Evolutionary conservation across 169 alveolate species (phyloP).

Genomic region (Cystoisospora suis): DNA sequence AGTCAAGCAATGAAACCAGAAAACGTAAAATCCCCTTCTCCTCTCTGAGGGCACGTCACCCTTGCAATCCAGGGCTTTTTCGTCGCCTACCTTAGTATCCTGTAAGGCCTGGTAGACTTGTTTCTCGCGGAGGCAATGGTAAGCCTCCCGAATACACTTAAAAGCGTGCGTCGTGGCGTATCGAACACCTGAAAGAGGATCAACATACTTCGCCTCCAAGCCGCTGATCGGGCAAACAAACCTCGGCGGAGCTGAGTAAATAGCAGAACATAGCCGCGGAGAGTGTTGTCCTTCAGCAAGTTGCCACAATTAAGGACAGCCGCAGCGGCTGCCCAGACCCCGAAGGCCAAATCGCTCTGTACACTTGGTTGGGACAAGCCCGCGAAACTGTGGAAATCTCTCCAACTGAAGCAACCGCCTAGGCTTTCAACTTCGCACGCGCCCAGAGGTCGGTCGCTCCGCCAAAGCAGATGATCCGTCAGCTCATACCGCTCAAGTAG

Average conservation of each 20-base stretch:
- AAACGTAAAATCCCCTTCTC: too few relatives aligned
- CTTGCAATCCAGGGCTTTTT: too few relatives aligned
- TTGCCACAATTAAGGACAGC: neutral
- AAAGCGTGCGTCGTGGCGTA: constrained; percentile 36
- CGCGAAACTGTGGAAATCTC: too few relatives aligned
- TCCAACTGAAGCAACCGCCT: too few relatives aligned
- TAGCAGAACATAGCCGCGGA: neutral
- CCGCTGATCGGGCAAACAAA: constrained; percentile 14
- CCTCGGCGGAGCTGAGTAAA: neutral
- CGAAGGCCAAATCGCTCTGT: too few relatives aligned
- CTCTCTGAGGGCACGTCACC: too few relatives aligned
- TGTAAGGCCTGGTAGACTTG: constrained; percentile 12
- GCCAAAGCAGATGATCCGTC: too few relatives aligned
- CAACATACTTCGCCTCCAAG: constrained; percentile 4
- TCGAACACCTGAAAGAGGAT: constrained; percentile 25
- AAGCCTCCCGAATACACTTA: constrained; percentile 12
- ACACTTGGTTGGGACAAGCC: too few relatives aligned
- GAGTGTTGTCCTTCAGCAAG: neutral
- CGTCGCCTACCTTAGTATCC: neutral
- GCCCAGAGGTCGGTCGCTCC: too few relatives aligned
- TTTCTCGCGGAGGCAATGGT: constrained; percentile 29
- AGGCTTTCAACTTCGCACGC: too few relatives aligned
- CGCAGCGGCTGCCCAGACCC: constrained; percentile 5
- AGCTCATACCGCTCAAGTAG: too few relatives aligned
- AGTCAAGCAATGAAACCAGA: too few relatives aligned